Conservation (phyloP, 208 protist species). For the Leishmania braziliensis region DNA sequence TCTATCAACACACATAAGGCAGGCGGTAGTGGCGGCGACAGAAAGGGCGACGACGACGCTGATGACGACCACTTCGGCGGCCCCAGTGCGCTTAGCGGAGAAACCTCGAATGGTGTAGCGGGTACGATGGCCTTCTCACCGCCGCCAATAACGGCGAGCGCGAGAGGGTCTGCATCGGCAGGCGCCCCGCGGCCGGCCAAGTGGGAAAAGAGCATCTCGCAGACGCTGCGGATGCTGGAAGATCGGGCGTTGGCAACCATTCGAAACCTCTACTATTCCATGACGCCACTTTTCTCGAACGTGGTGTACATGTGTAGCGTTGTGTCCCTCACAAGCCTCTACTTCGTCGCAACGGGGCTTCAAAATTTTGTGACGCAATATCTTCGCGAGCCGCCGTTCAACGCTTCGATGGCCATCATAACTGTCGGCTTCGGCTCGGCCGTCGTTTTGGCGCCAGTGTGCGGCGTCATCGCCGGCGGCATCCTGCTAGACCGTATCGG, state of each 20-base stretch:
- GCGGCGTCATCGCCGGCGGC: constrained; percentile 83
- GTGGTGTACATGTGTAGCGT: constrained; percentile 77
- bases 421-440: constrained; percentile 81
- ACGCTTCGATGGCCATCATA: constrained; percentile 80
- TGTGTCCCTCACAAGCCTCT: constrained; percentile 85
- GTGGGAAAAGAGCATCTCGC: not conserved
- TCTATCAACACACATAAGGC: constrained; percentile 56
- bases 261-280: not conserved
- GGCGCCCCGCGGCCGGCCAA: not conserved
- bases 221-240: constrained; percentile 10
- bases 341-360: constrained; percentile 91
- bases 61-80: not conserved
- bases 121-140: not conserved
- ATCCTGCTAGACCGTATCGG: constrained; percentile 85
- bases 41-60: constrained; percentile 1
- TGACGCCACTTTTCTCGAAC: constrained; percentile 49
- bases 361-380: constrained; percentile 94
- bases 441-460: constrained; percentile 82
- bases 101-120: not conserved
- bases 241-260: not conserved
- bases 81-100: not conserved
- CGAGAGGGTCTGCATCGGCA: not conserved
- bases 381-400: constrained; percentile 74
- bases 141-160: too few species aligned
- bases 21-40: constrained; percentile 3